A percentile compares a stretch with the other conserved stretches of the same genome.
phyloP scores from a whole-genome alignment of 2,329 filamentous ascomycete species.

The Cercospora zeae-maydis region DNA sequence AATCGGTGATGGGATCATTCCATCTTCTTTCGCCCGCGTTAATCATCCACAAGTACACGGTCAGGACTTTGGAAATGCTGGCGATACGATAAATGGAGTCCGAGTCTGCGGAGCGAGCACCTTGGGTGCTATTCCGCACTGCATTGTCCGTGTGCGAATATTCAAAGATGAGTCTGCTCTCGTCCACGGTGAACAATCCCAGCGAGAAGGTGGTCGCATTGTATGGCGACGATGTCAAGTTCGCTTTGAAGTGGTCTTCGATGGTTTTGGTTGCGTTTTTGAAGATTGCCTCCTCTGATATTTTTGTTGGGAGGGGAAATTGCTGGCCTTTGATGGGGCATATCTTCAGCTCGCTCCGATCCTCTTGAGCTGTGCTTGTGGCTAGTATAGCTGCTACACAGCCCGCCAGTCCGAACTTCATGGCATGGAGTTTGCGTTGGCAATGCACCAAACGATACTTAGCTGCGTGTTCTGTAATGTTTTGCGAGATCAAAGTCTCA shows the following conservation, averaged over 20 bases:
- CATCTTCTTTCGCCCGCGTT: constrained; percentile 18
- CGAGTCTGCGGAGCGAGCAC: constrained; percentile 17
- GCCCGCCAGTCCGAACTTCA: neutral
- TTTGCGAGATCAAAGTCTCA: neutral
- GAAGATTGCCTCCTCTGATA: constrained; percentile 15
- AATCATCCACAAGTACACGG: constrained; percentile 24
- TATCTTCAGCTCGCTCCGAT: constrained; percentile 5
- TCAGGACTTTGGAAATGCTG: constrained; percentile 22
- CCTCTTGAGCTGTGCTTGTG: neutral
- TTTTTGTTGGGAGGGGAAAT: constrained; percentile 15
- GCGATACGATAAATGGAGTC: constrained; percentile 24
- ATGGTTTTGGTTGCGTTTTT: constrained; percentile 15
- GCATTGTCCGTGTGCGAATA: constrained; percentile 18
- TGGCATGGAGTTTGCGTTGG: neutral
- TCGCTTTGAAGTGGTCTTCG: constrained; percentile 17
- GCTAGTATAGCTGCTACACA: neutral
- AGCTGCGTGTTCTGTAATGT: neutral
- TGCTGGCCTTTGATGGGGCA: constrained; percentile 26
- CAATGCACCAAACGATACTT: neutral
- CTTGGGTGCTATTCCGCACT: constrained; percentile 16
- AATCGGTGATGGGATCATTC: constrained; percentile 43
- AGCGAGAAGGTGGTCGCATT: constrained; percentile 25
- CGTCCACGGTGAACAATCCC: constrained; percentile 19
- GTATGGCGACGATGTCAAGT: constrained; percentile 16
- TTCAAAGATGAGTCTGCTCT: constrained; percentile 16